Base-by-base conservation (phyloP, 164 flowering plant species). In the Nymphaea thermarum region DNA sequence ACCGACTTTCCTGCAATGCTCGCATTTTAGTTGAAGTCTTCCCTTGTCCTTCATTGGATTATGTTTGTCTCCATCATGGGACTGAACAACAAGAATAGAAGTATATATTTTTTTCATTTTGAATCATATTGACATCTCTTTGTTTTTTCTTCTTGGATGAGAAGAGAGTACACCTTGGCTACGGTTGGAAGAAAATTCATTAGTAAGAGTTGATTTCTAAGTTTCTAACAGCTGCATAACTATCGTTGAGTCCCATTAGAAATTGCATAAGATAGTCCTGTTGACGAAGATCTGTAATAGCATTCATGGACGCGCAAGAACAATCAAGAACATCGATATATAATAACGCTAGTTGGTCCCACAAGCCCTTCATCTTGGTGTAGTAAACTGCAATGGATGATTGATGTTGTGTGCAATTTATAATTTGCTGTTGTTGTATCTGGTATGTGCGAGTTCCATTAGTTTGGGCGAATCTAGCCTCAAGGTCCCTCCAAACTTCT, bases 261-360 rank as follows among this genome's bases (percentile, higher is more conserved):
- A 25, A 25, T 25, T 25, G 36, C 36, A 25, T 25, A 25, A 25
- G 36, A 25, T 25, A 1, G 36, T 25, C 36, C 0, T 25, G 36
- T 25, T 25, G 36, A 25, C 36, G 36, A 25, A 25, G 36, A 25
- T 25, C 36, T 25, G 60, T 8, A 8, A 2, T 53, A 43, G 63
- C 64, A 51, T 63, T 41, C 14, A 36, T 57, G 36, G 44, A 67
- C 18, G 67, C 71, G 57, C 63, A 72, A 67, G 66, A 47, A 51
- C 57, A 64, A 11, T 16, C 44, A 41, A 12, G 18, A 4, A 43
- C 44, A 25, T 25, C 36, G 45, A 36, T 41, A 63, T 44, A 60
- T 8, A 55, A 16, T 16, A 51, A 44, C 65, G 41, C 63, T 43
- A 42, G 16, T 42, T 72, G 65, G 66, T 72, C 75, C 75, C 78